These are phyloP conservation scores for Cymbopogon citratus DNA, from an alignment of 176 grass and related monocot genomes.

Conservation along the genomic window DNA sequence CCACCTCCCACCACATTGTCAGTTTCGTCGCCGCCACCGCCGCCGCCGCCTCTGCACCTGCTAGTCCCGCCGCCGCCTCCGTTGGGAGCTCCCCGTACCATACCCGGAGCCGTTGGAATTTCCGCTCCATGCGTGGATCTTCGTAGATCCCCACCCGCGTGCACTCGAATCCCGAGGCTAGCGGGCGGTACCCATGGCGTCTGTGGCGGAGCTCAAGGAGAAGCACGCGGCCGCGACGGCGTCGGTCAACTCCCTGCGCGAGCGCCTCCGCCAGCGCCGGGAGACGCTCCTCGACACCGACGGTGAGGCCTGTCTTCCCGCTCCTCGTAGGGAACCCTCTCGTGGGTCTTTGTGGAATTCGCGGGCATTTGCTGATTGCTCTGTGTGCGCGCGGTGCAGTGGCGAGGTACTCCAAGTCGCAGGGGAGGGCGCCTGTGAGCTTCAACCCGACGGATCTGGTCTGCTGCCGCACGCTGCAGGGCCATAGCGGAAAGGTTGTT, in stretches of 20 bases:
- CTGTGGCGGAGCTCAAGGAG: slow-evolving; percentile 92
- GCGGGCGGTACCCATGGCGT: slow-evolving; percentile 40
- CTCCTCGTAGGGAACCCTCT: not conserved
- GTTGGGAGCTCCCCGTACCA: not conserved
- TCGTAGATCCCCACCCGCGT: not conserved
- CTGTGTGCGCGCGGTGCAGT: slow-evolving; percentile 38
- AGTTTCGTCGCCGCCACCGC: not conserved
- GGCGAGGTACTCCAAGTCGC: slow-evolving; percentile 65
- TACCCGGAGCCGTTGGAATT: not conserved
- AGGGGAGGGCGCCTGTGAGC: slow-evolving; percentile 59
- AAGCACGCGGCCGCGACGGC: slow-evolving; percentile 61
- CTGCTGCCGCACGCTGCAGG: slow-evolving; percentile 89
- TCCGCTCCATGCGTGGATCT: not conserved
- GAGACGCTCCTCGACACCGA: slow-evolving; percentile 87
- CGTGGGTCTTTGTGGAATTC: not conserved
- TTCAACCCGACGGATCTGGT: slow-evolving; percentile 92
- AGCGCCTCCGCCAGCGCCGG: slow-evolving; percentile 58
- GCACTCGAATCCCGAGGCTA: not conserved
- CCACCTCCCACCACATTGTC: not conserved
- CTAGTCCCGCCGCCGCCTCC: not conserved
- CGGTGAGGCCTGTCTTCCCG: too few species aligned
- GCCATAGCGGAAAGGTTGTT: slow-evolving; percentile 88
- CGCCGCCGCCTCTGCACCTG: not conserved
- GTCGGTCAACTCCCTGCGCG: slow-evolving; percentile 68
- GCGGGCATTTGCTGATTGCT: slow-evolving; percentile 6